These are phyloP conservation scores for Fraxinus paxiana DNA, from an alignment of 305 asterid species.

Conservation along the genomic window DNA sequence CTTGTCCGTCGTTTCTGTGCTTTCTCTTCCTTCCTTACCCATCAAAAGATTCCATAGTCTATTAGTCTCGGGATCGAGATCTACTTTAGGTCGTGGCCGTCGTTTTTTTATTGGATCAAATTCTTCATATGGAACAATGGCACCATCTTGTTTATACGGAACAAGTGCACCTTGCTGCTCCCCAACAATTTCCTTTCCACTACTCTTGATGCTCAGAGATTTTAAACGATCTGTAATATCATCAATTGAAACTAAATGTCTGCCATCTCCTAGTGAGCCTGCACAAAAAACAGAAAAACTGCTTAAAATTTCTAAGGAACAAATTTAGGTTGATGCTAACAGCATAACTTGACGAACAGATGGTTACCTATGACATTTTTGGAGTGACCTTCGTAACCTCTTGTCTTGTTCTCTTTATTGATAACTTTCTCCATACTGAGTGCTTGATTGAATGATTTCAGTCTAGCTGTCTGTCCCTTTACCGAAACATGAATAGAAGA, in stretches of 20 bases:
- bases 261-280: conserved; percentile 39
- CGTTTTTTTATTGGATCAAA: conserved; percentile 48
- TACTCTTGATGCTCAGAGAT: conserved; percentile 38
- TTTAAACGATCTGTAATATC: conserved; percentile 38
- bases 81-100: conserved; percentile 74
- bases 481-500: conserved; percentile 26
- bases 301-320: conserved; percentile 13
- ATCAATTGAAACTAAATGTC: conserved; percentile 33
- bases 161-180: conserved; percentile 56
- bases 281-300: conserved; percentile 27
- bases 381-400: conserved; percentile 32
- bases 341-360: conserved; percentile 16
- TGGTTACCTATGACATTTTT: conserved; percentile 50
- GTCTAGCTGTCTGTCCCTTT: conserved; percentile 29
- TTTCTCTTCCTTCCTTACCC: conserved; percentile 63
- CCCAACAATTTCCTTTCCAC: conserved; percentile 29
- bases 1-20: conserved; percentile 47
- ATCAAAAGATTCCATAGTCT: conserved; percentile 85
- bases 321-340: conserved; percentile 21
- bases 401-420: conserved; percentile 32
- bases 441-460: conserved; percentile 33
- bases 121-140: conserved; percentile 55
- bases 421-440: conserved; percentile 27
- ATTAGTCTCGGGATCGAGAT: conserved; percentile 88
- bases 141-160: conserved; percentile 57